Evolutionary conservation across 352 stramenopile genomes (phyloP).

Genomic region (Phytophthora quininea): DNA sequence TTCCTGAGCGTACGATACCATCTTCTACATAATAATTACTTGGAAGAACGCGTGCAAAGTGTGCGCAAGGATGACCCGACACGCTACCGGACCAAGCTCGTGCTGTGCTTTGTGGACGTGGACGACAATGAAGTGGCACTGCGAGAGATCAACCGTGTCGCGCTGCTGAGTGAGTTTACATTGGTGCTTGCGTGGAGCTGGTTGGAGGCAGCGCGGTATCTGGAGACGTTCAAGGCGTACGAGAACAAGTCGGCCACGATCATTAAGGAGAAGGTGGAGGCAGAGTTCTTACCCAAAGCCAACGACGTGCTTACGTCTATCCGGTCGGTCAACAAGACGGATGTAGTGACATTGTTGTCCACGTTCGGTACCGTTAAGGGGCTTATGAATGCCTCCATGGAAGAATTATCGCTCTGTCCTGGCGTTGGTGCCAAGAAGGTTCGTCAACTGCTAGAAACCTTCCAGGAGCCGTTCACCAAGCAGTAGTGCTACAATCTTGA

Average conservation of each 20-base stretch:
- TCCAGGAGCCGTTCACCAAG: constrained; percentile 93
- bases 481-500: constrained; percentile 27
- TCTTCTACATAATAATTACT: constrained; percentile 88
- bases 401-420: constrained; percentile 94
- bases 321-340: constrained; percentile 96
- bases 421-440: constrained; percentile 97
- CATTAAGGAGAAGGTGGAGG: constrained; percentile 95
- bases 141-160: constrained; percentile 93
- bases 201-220: constrained; percentile 94
- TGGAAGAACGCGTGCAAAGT: constrained; percentile 91
- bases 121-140: constrained; percentile 94
- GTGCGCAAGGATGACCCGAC: constrained; percentile 78
- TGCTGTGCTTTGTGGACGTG: constrained; percentile 96
- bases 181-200: constrained; percentile 94
- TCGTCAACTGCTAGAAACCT: constrained; percentile 91
- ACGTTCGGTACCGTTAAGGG: constrained; percentile 92
- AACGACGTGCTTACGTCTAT: constrained; percentile 92
- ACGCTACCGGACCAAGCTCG: constrained; percentile 87
- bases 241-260: constrained; percentile 94
- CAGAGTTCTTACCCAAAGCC: constrained; percentile 90
- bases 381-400: constrained; percentile 91
- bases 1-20: constrained; percentile 92
- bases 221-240: constrained; percentile 97
- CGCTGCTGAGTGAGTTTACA: constrained; percentile 92
- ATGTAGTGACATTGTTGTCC: constrained; percentile 91